phyloP scores from a whole-genome alignment of 176 grass and related monocot genomes.

The Musa beccarii region DNA sequence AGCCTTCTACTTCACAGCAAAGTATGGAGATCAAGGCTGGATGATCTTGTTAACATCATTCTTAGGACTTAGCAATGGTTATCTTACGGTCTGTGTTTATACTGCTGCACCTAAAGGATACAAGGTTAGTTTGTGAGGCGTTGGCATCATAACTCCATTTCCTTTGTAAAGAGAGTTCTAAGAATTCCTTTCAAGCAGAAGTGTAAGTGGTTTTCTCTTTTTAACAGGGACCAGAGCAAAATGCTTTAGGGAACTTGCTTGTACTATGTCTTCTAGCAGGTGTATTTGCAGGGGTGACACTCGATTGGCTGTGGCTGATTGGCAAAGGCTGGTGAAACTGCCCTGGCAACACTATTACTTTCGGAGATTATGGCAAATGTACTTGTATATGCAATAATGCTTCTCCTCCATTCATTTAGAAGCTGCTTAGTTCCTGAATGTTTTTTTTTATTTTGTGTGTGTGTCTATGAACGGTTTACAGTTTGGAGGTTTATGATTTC shows the following conservation, averaged over 20 bases:
- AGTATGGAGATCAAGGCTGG: conserved; percentile 55
- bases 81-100: conserved; percentile 60
- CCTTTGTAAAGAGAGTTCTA: conserved; percentile 14
- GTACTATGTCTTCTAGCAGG: conserved; percentile 41
- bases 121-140: conserved; percentile 28
- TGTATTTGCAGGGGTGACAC: conserved; percentile 36
- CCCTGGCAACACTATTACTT: too few relatives aligned
- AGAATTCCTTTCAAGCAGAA: not conserved
- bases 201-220: not conserved
- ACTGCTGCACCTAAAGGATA: conserved; percentile 56
- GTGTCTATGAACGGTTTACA: too few relatives aligned
- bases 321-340: conserved; percentile 59
- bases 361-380: too few relatives aligned
- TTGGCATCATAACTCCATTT: not conserved
- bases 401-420: too few relatives aligned
- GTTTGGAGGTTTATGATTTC: too few relatives aligned
- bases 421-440: too few relatives aligned
- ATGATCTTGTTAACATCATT: conserved; percentile 56
- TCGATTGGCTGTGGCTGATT: conserved; percentile 64
- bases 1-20: conserved; percentile 64
- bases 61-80: conserved; percentile 46
- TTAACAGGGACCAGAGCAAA: conserved; percentile 58
- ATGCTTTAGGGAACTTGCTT: conserved; percentile 63
- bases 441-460: too few relatives aligned
- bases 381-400: too few relatives aligned